Evolutionary conservation across 2,329 filamentous ascomycete species (phyloP).

Genomic region (Arthroderma sp.): DNA sequence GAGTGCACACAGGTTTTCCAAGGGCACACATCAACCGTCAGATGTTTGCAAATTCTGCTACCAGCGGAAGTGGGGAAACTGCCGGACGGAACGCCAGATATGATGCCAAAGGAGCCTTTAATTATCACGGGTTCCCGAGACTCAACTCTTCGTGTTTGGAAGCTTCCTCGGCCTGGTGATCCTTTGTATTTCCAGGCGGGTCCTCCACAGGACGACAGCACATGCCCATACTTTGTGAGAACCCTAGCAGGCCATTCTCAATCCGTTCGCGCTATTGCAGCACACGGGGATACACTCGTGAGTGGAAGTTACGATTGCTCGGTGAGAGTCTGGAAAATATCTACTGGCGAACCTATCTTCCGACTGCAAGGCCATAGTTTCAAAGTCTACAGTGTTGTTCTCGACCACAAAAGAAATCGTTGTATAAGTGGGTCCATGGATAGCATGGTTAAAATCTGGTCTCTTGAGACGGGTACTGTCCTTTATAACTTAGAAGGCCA

Average conservation of each 20-base stretch:
- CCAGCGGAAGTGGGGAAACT: slow-evolving; percentile 63
- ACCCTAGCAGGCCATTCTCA: slow-evolving; percentile 76
- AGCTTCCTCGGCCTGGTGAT: slow-evolving; percentile 68
- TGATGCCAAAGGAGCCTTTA: slow-evolving; percentile 86
- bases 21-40: slow-evolving; percentile 92
- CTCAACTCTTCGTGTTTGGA: slow-evolving; percentile 88
- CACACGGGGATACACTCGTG: slow-evolving; percentile 87
- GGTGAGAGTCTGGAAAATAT: slow-evolving; percentile 94
- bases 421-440: slow-evolving; percentile 99
- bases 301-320: slow-evolving; percentile 94
- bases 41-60: slow-evolving; percentile 88
- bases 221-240: slow-evolving; percentile 91
- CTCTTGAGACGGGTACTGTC: slow-evolving; percentile 69
- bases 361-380: slow-evolving; percentile 73
- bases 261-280: slow-evolving; percentile 90
- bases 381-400: slow-evolving; percentile 94
- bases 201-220: slow-evolving; percentile 55
- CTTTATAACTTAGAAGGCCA: slow-evolving; percentile 88
- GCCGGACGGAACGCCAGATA: slow-evolving; percentile 58
- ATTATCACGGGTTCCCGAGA: slow-evolving; percentile 97
- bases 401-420: slow-evolving; percentile 80
- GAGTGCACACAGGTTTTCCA: slow-evolving; percentile 92
- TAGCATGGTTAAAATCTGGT: slow-evolving; percentile 95
- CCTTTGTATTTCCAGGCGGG: slow-evolving; percentile 66
- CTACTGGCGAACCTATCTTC: slow-evolving; percentile 77